Evolutionary conservation across 2,329 filamentous ascomycete genomes (phyloP).

Genomic region (Diaporthe citriasiana): DNA sequence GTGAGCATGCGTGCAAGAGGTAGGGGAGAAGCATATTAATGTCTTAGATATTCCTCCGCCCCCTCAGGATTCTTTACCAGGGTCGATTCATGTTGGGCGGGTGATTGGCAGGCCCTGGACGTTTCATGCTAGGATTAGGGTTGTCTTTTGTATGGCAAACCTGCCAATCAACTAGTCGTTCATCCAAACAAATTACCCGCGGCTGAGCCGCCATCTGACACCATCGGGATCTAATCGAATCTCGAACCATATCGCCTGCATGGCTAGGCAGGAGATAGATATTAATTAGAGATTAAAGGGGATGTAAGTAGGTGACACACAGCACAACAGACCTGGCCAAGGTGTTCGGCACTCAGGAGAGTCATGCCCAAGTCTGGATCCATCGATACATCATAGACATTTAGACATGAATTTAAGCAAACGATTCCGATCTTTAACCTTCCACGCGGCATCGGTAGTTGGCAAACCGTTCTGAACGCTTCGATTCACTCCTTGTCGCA

Average conservation of each 20-base stretch:
- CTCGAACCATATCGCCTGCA: constrained; percentile 20
- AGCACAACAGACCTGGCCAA: constrained; percentile 6
- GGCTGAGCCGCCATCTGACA: constrained; percentile 15
- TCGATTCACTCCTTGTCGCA: constrained; percentile 11
- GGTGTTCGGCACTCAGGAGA: constrained; percentile 23
- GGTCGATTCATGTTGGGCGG: constrained; percentile 7
- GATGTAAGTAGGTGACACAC: constrained; percentile 25
- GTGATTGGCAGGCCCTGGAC: constrained; percentile 27
- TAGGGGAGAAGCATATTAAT: constrained; percentile 15
- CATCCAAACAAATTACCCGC: constrained; percentile 31
- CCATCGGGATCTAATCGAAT: constrained; percentile 34
- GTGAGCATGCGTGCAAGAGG: background rate
- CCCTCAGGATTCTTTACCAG: constrained; percentile 10
- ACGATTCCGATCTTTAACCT: background rate
- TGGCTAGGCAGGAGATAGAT: constrained; percentile 12
- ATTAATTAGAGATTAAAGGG: constrained; percentile 37
- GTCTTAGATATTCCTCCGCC: constrained; percentile 25
- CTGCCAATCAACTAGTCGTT: constrained; percentile 33
- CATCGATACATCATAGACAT: constrained; percentile 1
- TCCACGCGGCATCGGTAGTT: background rate
- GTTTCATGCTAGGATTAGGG: constrained; percentile 32
- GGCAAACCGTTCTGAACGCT: constrained; percentile 8
- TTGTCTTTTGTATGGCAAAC: constrained; percentile 23
- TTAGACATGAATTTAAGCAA: constrained; percentile 24
- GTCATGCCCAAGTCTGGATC: constrained; percentile 8